These are phyloP conservation scores for Cyberlindnera maritima DNA, from an alignment of 805 yeast genomes.

Conservation along the genomic window DNA sequence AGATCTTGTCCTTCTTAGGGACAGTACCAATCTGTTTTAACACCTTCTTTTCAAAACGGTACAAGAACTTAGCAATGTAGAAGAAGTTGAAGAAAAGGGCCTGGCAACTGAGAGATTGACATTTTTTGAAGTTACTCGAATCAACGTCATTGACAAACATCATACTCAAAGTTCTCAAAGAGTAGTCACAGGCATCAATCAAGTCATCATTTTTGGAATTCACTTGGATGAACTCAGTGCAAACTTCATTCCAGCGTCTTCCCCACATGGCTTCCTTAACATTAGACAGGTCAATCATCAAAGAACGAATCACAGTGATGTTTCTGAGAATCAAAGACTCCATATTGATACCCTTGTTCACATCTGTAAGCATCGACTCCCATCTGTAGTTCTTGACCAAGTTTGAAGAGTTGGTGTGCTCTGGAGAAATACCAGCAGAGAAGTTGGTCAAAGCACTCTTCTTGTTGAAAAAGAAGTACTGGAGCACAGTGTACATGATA, in stretches of 20 bases:
- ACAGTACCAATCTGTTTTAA: constrained; percentile 16
- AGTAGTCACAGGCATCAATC: constrained; percentile 29
- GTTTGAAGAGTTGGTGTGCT: constrained; percentile 39
- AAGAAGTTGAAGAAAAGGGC: constrained; percentile 27
- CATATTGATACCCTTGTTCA: constrained; percentile 31
- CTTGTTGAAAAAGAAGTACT: constrained; percentile 29
- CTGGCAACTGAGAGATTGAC: constrained; percentile 23
- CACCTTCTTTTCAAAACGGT: constrained; percentile 23
- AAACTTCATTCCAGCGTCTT: constrained; percentile 31
- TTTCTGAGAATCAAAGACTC: constrained; percentile 39
- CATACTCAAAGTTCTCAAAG: constrained; percentile 24
- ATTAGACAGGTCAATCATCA: constrained; percentile 34
- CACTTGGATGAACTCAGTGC: constrained; percentile 22
- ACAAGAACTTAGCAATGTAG: constrained; percentile 25
- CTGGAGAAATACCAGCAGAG: constrained; percentile 35
- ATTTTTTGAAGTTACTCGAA: constrained; percentile 25
- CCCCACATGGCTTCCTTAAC: constrained; percentile 39
- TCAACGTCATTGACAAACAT: constrained; percentile 25
- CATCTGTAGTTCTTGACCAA: constrained; percentile 36
- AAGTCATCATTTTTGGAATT: constrained; percentile 25
- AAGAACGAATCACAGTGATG: constrained; percentile 34
- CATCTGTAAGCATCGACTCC: constrained; percentile 30
- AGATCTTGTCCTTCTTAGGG: constrained; percentile 1
- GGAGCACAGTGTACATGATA: constrained; percentile 41
- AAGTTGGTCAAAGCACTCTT: constrained; percentile 31